phyloP scores from a whole-genome alignment of 1,139 yeast species.

The Sporopachydermia cereana region DNA sequence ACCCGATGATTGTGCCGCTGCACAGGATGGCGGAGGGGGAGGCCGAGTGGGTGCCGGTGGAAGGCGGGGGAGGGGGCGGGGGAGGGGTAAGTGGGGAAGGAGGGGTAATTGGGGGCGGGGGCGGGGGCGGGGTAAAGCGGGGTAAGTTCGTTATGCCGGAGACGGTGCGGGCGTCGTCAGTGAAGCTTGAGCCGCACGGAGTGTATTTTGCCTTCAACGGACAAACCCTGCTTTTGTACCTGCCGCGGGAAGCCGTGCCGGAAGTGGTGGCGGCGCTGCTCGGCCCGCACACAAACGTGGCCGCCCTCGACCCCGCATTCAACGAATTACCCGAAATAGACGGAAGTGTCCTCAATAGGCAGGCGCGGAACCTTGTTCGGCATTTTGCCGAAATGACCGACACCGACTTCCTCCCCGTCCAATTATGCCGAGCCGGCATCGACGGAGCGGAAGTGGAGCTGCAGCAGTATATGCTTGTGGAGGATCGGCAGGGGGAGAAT shows the following conservation, averaged over 20 bases:
- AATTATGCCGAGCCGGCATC: conserved; percentile 51
- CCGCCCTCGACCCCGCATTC: conserved; percentile 32
- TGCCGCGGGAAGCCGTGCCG: conserved; percentile 62
- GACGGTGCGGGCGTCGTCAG: conserved; percentile 34
- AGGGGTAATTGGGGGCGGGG: conserved; percentile 36
- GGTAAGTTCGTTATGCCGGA: conserved; percentile 38
- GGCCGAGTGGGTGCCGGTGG: conserved; percentile 34
- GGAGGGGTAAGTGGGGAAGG: conserved; percentile 33
- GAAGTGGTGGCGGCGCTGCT: conserved; percentile 62
- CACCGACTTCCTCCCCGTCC: conserved; percentile 35
- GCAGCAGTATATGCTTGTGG: conserved; percentile 45
- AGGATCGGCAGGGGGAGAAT: conserved; percentile 54
- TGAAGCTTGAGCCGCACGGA: conserved; percentile 51
- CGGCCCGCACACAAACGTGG: conserved; percentile 44
- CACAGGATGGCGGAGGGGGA: conserved; percentile 48
- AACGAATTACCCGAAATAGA: conserved; percentile 62
- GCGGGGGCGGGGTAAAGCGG: conserved; percentile 33
- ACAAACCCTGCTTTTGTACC: conserved; percentile 46
- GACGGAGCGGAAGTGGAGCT: conserved; percentile 54
- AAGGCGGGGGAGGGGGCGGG: conserved; percentile 28
- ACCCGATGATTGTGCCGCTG: conserved; percentile 71
- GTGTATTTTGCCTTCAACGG: conserved; percentile 75
- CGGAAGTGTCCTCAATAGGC: conserved; percentile 50
- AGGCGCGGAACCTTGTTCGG: conserved; percentile 50
- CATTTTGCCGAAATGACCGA: conserved; percentile 35